These are phyloP conservation scores for Pisolithus orientalis DNA, from an alignment of 768 basidiomycete species.

Conservation along the genomic window DNA sequence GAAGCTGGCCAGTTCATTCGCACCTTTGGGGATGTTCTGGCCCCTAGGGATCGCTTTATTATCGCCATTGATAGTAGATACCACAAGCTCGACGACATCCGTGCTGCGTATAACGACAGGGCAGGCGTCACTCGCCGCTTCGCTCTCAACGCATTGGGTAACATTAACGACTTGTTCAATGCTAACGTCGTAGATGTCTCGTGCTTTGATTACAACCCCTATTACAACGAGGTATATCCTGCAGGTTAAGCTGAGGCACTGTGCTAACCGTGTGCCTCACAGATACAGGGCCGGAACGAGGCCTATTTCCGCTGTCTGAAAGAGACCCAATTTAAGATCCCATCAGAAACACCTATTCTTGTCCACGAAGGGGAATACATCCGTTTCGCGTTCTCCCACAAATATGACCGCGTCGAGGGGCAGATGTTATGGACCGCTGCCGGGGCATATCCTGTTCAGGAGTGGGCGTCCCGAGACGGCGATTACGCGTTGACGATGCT, in stretches of 20 bases:
- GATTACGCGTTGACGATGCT: neutral
- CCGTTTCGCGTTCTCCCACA: slow-evolving; percentile 1
- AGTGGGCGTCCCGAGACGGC: neutral
- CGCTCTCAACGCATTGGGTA: slow-evolving; percentile 1
- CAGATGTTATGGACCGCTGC: neutral
- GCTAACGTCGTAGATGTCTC: neutral
- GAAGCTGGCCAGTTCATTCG: slow-evolving; percentile 3
- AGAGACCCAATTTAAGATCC: neutral
- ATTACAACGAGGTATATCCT: slow-evolving; percentile 1
- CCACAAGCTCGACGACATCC: neutral
- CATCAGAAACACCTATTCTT: neutral
- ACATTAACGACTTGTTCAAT: slow-evolving; percentile 2
- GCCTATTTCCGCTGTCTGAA: neutral
- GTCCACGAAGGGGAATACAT: neutral
- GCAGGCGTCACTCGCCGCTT: slow-evolving; percentile 1
- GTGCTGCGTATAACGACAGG: slow-evolving; percentile 3
- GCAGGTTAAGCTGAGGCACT: neutral
- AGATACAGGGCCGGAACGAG: neutral
- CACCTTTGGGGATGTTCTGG: slow-evolving; percentile 1
- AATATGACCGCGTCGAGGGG: neutral
- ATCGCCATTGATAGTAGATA: slow-evolving; percentile 1
- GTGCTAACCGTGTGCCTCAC: neutral
- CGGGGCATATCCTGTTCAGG: neutral
- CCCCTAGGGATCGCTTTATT: slow-evolving; percentile 1
- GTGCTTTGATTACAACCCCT: neutral